These are phyloP conservation scores for Ampelocalamus luodianensis DNA, from an alignment of 176 grass and related monocot genomes.

Conservation along the genomic window DNA sequence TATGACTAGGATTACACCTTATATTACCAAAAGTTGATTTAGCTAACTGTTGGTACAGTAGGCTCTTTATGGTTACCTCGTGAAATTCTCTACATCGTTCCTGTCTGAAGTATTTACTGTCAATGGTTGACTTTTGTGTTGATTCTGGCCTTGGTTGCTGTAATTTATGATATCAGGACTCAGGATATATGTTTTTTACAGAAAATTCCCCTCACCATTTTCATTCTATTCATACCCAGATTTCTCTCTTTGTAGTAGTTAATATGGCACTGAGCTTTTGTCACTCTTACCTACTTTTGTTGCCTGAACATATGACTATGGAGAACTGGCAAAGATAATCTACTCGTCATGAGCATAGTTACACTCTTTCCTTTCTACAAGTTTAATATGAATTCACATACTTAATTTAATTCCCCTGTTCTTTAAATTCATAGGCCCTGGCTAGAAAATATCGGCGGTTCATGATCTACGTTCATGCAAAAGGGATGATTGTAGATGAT, in stretches of 20 bases:
- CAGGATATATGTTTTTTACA: neutral
- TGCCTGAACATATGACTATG: neutral
- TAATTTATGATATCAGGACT: conserved; percentile 13
- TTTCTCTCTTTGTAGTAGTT: neutral
- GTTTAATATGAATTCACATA: conserved; percentile 9
- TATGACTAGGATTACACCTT: neutral
- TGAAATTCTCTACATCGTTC: neutral
- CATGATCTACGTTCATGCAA: conserved; percentile 99
- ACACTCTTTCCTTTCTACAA: conserved; percentile 9
- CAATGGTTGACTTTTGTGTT: neutral
- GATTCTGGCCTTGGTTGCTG: neutral
- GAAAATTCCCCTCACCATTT: neutral
- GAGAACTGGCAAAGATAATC: conserved; percentile 4
- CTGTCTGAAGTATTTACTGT: neutral
- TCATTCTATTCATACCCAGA: neutral
- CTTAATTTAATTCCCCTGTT: conserved; percentile 13
- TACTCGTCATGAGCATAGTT: neutral
- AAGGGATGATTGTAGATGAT: conserved; percentile 95
- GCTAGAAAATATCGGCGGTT: conserved; percentile 73
- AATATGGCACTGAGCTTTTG: neutral
- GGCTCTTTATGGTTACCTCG: neutral
- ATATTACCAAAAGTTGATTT: neutral
- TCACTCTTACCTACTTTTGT: neutral
- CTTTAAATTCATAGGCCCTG: conserved; percentile 51
- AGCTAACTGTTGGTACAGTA: neutral